Conservation (phyloP, 176 grass and related monocot species). For the Tuctoria greenei region DNA sequence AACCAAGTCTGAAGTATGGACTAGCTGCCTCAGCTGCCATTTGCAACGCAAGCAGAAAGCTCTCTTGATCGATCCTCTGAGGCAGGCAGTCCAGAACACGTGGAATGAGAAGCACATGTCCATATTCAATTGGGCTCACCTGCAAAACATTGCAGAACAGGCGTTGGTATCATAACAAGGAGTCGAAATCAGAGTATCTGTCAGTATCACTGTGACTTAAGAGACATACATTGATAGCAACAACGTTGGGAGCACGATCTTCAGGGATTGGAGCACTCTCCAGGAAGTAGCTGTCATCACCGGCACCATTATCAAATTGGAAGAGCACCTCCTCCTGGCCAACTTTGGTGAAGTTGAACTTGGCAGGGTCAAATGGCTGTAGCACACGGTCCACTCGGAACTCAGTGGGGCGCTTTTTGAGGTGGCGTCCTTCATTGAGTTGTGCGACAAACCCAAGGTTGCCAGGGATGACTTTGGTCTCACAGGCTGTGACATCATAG, state of each 20-base stretch:
- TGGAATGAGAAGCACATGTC: constrained; percentile 89
- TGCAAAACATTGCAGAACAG: constrained; percentile 22
- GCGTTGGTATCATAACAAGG: constrained; percentile 12
- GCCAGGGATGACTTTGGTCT: constrained; percentile 93
- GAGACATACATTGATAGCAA: constrained; percentile 67
- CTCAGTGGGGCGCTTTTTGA: constrained; percentile 95
- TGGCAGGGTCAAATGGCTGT: constrained; percentile 74
- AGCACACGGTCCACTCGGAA: constrained; percentile 83
- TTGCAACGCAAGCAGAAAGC: constrained; percentile 73
- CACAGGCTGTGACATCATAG: constrained; percentile 93
- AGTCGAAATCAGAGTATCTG: constrained; percentile 4
- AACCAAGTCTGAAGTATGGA: constrained; percentile 84
- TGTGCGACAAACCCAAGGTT: constrained; percentile 82
- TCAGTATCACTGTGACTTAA: background rate
- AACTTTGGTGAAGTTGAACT: constrained; percentile 93
- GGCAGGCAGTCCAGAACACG: constrained; percentile 67
- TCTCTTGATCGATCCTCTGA: constrained; percentile 82
- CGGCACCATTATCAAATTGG: constrained; percentile 50
- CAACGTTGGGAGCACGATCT: constrained; percentile 47
- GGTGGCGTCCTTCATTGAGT: constrained; percentile 95
- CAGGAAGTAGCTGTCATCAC: constrained; percentile 43
- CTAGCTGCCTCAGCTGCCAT: constrained; percentile 70
- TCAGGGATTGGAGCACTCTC: constrained; percentile 27
- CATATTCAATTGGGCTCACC: constrained; percentile 96
- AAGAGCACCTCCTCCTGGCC: constrained; percentile 82